Percentiles rank a stretch among this genome's conserved stretches.
These are phyloP conservation scores for Pichia norvegensis DNA, from an alignment of 1,139 yeast species.

Conservation along the genomic window DNA sequence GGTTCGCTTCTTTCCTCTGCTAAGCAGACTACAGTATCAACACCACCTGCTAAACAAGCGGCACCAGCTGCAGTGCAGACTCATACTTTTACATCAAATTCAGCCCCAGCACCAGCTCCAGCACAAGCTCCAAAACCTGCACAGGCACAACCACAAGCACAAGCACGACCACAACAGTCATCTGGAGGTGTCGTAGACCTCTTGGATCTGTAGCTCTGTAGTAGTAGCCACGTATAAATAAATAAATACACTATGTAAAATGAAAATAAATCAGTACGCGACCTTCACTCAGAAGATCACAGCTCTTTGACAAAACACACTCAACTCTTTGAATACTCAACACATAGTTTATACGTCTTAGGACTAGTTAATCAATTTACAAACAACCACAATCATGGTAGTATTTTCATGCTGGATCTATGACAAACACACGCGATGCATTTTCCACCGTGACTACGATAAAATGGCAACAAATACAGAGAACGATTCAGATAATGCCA, in stretches of 20 bases:
- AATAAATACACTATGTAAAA: not conserved
- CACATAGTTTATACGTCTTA: no score
- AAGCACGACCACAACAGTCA: slow-evolving; percentile 10
- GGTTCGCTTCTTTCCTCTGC: slow-evolving; percentile 25
- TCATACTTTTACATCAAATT: slow-evolving; percentile 6
- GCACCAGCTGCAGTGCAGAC: not conserved
- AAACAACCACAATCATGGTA: not conserved
- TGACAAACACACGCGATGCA: slow-evolving; percentile 78
- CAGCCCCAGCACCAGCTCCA: not conserved
- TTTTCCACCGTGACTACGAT: slow-evolving; percentile 58
- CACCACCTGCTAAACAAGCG: not conserved
- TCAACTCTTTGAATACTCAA: not conserved
- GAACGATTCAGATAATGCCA: slow-evolving; percentile 59
- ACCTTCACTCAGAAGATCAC: no score
- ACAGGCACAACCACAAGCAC: slow-evolving; percentile 7
- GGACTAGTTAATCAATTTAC: no score
- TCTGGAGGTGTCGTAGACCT: slow-evolving; percentile 32
- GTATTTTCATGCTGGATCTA: slow-evolving; percentile 79
- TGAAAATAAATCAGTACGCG: not conserved
- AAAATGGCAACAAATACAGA: slow-evolving; percentile 36
- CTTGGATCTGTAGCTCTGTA: slow-evolving; percentile 30
- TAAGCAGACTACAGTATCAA: slow-evolving; percentile 1
- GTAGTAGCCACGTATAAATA: not conserved
- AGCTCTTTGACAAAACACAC: not conserved
- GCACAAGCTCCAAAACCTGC: not conserved